Conservation (phyloP, 164 flowering plant genomes). For the Magnolia officinalis region DNA sequence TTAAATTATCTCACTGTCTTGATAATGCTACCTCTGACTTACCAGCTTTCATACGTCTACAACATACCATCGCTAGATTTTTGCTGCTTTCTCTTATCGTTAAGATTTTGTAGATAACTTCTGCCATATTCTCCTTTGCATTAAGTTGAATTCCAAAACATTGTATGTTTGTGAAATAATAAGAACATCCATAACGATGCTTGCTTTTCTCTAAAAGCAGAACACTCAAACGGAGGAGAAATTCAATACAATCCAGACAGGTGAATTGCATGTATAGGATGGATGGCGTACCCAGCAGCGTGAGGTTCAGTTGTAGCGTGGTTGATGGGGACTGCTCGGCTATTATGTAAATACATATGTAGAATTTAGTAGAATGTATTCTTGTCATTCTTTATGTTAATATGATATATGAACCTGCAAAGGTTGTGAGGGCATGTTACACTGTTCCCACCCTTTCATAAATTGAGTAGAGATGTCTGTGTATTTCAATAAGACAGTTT, state of each 20-base stretch:
- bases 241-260: background rate
- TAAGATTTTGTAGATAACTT: background rate
- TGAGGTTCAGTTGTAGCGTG: background rate
- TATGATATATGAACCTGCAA: slow-evolving; percentile 2
- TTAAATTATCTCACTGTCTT: too few species aligned
- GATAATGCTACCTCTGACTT: too few species aligned
- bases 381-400: slow-evolving; percentile 13
- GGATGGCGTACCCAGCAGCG: background rate
- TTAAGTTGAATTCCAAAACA: background rate
- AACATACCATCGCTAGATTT: too few species aligned
- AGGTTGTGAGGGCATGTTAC: background rate
- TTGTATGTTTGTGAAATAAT: background rate
- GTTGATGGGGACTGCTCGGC: background rate
- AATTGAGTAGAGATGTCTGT: background rate
- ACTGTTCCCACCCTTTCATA: background rate
- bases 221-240: background rate
- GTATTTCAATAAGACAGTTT: background rate
- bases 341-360: slow-evolving; percentile 3
- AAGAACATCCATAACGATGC: background rate
- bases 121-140: background rate
- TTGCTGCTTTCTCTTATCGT: background rate
- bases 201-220: background rate
- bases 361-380: slow-evolving; percentile 3
- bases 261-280: slow-evolving; percentile 1
- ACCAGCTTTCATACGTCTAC: too few species aligned